Percentiles rank a stretch among this genome's conserved stretches.
Conservation (phyloP, 2,329 filamentous ascomycete species). For the Metarhizium guizhouense region DNA sequence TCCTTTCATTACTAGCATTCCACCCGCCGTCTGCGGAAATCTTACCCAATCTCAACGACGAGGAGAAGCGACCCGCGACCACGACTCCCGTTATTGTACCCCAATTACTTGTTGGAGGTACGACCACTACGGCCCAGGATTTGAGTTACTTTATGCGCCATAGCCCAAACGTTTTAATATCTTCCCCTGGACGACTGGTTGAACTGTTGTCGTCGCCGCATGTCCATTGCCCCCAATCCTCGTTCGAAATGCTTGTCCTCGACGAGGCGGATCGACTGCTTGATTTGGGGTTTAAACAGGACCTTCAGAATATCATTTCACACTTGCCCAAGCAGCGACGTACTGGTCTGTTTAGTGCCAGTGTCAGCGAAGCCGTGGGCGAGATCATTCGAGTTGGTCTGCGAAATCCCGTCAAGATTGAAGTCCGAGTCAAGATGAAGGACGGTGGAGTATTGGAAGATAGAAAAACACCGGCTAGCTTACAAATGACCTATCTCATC, state of each 20-base stretch:
- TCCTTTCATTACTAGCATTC: slow-evolving; percentile 69
- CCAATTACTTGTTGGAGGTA: slow-evolving; percentile 80
- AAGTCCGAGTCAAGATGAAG: slow-evolving; percentile 78
- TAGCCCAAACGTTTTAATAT: slow-evolving; percentile 82
- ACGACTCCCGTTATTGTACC: slow-evolving; percentile 56
- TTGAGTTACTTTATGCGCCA: slow-evolving; percentile 74
- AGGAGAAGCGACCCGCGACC: slow-evolving; percentile 44
- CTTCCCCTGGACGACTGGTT: slow-evolving; percentile 80
- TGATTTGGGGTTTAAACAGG: slow-evolving; percentile 88
- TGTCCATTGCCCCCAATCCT: slow-evolving; percentile 78
- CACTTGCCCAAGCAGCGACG: slow-evolving; percentile 85
- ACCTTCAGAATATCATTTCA: slow-evolving; percentile 75
- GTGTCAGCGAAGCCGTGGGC: slow-evolving; percentile 89
- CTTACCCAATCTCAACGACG: slow-evolving; percentile 43
- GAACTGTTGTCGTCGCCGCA: slow-evolving; percentile 80
- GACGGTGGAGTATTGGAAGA: slow-evolving; percentile 62
- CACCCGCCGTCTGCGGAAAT: slow-evolving; percentile 69
- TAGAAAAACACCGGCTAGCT: slow-evolving; percentile 78
- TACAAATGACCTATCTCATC: slow-evolving; percentile 83
- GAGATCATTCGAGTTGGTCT: slow-evolving; percentile 88
- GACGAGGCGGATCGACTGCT: slow-evolving; percentile 91
- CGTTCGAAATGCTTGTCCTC: slow-evolving; percentile 85
- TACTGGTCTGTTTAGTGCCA: slow-evolving; percentile 90
- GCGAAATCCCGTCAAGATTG: slow-evolving; percentile 89
- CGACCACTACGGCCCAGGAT: slow-evolving; percentile 72